Conservation (phyloP, 2,329 filamentous ascomycete species). For the Colletotrichum cuscutae region DNA sequence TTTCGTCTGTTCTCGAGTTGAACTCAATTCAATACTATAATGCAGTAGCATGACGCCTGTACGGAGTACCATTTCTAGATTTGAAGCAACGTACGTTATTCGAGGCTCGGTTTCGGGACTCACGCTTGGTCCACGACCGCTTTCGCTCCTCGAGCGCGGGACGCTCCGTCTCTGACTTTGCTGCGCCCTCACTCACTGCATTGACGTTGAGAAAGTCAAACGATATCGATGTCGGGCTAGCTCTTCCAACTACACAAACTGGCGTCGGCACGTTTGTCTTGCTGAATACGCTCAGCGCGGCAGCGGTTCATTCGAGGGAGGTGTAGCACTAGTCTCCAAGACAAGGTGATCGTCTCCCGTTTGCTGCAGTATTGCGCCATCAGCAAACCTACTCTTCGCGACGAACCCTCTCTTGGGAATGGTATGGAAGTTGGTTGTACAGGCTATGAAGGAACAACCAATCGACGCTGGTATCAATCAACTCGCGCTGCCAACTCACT, state of each 20-base stretch:
- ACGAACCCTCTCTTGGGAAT: conserved; percentile 10
- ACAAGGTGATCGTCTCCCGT: conserved; percentile 4
- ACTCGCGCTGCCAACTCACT: not conserved
- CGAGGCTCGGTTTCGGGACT: not conserved
- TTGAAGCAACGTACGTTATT: not conserved
- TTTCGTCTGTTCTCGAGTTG: not conserved
- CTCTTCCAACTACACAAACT: not conserved
- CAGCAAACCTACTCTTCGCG: not conserved
- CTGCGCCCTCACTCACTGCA: not conserved
- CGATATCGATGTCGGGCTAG: not conserved
- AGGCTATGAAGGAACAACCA: not conserved
- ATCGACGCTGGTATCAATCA: not conserved
- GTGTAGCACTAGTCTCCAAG: not conserved
- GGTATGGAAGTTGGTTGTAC: not conserved
- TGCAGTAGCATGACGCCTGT: not conserved
- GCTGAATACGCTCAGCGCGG: not conserved
- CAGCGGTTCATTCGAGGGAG: not conserved
- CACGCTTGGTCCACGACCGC: not conserved
- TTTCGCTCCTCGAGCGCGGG: not conserved
- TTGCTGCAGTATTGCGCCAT: not conserved
- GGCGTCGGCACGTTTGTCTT: not conserved
- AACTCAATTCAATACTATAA: not conserved
- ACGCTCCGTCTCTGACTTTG: not conserved
- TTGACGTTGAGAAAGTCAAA: conserved; percentile 12
- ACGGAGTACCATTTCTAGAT: not conserved